Base-by-base conservation (phyloP, 805 yeast species). In the Wickerhamiella nectarea region DNA sequence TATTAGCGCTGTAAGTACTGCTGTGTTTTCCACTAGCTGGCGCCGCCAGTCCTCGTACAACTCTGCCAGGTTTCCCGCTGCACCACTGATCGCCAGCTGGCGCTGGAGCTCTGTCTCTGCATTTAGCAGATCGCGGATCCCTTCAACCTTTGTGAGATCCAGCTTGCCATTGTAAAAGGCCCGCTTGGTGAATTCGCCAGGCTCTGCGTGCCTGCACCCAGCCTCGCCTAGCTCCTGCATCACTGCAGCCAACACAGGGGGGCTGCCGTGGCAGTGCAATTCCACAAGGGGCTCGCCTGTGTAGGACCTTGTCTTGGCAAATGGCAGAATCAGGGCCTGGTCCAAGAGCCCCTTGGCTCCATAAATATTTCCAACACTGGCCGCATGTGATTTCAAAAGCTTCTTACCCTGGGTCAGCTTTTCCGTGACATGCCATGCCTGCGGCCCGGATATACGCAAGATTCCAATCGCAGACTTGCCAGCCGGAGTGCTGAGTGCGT, bases 91-190 rank as follows among this genome's bases (percentile, higher is more conserved):
- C 0, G 94, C 87, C 3, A 89, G 76, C 1, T 72, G 59, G 45
- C 97, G 70, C 56, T 91, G 95, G 6, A 75, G 62, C 58, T 89
- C 97, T 0, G 98, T 91, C 55, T 91, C 96, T 0, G 97, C 94
- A 52, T 87, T 87, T 34, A 91, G 84, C 56, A 87, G 63, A 38
- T 82, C 94, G 43, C 86, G 69, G 7, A 91, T 76, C 0, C 96
- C 95, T 61, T 91, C 98, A 7, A 84, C 74, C 56, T 87, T 85
- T 0, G 96, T 84, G 47, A 91, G 66, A 58, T 91, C 97, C 53
- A 84, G 69, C 40, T 80, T 67, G 0, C 87, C 82, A 58, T 87
- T 89, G 44, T 79, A 71, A 55, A 87, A 91, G 0, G 95, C 96
- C 29, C 94, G 69, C 52, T 68, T 69, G 0, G 95, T 80, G 55